Conservation (phyloP, 2,329 filamentous ascomycete species). For the Trichoderma atroviride region DNA sequence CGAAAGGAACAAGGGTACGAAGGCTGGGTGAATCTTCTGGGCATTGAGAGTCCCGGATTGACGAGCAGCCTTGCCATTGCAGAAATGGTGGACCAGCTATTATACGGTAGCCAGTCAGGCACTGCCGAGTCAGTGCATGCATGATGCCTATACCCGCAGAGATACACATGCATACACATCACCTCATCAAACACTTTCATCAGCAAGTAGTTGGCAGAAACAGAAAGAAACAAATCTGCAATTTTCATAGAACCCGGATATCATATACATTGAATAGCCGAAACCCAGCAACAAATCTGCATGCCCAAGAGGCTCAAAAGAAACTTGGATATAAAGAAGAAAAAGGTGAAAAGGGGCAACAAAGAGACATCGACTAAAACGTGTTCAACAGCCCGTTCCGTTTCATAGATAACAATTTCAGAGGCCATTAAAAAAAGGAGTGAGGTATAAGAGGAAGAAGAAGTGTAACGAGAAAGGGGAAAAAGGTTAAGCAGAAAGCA, state of each 20-base stretch:
- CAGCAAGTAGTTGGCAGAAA: not conserved
- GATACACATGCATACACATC: not conserved
- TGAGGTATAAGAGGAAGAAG: not conserved
- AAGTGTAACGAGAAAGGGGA: not conserved
- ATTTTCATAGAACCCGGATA: constrained; percentile 18
- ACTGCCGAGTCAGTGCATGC: not conserved
- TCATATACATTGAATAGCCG: constrained; percentile 16
- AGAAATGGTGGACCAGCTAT: constrained; percentile 65
- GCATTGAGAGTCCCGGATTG: constrained; percentile 90
- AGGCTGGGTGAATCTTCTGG: constrained; percentile 87
- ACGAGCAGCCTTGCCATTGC: constrained; percentile 86
- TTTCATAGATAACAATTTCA: not conserved
- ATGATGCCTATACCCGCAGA: not conserved
- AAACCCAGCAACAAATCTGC: constrained; percentile 5
- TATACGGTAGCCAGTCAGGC: constrained; percentile 46
- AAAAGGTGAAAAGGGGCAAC: not conserved
- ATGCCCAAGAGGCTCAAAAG: not conserved
- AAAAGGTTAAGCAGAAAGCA: not conserved
- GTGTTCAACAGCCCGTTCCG: not conserved
- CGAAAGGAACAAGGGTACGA: constrained; percentile 72
- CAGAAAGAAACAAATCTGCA: not conserved
- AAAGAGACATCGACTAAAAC: not conserved
- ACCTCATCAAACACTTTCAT: not conserved
- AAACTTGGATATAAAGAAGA: not conserved
- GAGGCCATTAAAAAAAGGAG: constrained; percentile 6